Evolutionary conservation across 2,329 filamentous ascomycete genomes (phyloP), one percentile per base, ranked within the genome.

Genomic region (Xylaria multiplex): DNA sequence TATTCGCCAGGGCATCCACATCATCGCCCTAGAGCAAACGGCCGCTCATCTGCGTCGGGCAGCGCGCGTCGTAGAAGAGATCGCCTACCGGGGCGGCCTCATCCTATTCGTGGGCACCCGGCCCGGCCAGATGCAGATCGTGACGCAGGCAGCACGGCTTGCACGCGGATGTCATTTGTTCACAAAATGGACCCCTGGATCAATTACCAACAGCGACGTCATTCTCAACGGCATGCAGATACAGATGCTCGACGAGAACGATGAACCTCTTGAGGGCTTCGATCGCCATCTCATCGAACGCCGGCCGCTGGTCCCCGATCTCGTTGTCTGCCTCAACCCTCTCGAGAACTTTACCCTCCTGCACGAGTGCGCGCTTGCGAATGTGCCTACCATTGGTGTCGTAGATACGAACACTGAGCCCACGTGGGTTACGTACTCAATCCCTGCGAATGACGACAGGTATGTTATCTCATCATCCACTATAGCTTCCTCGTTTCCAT

Each of bases 401-500:
- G 91, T 98, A 71, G 96, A 99, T 79, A 98, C 96, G 0, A 92
- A 99, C 79, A 90, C 90, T 2, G 92, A 98, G 79, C 93, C 96
- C 0, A 93, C 93, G 0, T 95, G 92, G 88, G 93, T 98, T 57
- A 98, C 96, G 3, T 99, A 99, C 77, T 92, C 92, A 14, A 97
- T 99, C 72, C 96, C 96, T 1, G 93, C 93, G 57, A 99, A 99
- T 78, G 96, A 99, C 77, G 96, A 99, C 84, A 93, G 90, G 91
- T 93, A 78, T 76, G 84, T 77, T 13, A n/a, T 14, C 19, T 40
- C 22, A 42, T 13, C 59, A 27, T 6, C 27, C 24, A 11, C 37
- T 49, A 32, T 19, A 4, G 14, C 30, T n/a, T 50, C 14, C 27
- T n/a, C 32, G 8, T 35, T 14, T 30, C 55, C 13, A 43, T 4